A percentile compares a stretch with the other conserved stretches of the same genome.
Conservation (phyloP, 129 eudicot species). For the Solidago caesia region DNA sequence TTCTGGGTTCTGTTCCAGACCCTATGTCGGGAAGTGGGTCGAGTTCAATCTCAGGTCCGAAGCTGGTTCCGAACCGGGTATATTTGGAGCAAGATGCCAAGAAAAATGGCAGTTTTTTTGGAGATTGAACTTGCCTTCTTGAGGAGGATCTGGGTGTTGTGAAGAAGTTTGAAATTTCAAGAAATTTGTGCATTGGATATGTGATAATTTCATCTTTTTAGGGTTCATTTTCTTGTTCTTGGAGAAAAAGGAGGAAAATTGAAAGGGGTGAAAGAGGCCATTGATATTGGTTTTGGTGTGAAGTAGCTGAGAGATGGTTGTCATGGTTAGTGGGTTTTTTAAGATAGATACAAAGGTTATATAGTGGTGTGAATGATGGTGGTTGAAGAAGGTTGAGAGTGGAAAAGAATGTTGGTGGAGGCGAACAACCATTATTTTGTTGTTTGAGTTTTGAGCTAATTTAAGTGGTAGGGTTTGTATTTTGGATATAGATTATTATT, state of each 20-base stretch:
- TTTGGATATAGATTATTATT: no score
- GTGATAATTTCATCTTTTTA: slow-evolving; percentile 30
- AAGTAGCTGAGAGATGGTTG: slow-evolving; percentile 28
- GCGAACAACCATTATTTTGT: slow-evolving; percentile 27
- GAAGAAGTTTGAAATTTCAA: slow-evolving; percentile 59
- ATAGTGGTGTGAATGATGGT: slow-evolving; percentile 7
- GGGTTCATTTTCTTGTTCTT: slow-evolving; percentile 37
- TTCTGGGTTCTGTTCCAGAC: not conserved
- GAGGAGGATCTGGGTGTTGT: slow-evolving; percentile 53
- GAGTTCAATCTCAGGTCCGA: slow-evolving; percentile 10
- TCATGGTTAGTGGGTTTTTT: slow-evolving; percentile 7
- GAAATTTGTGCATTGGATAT: slow-evolving; percentile 74
- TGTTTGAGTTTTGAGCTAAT: slow-evolving; percentile 13
- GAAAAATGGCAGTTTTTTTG: slow-evolving; percentile 72
- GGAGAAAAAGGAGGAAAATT: slow-evolving; percentile 68
- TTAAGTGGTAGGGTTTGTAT: no score
- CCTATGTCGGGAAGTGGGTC: not conserved
- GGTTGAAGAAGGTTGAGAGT: slow-evolving; percentile 20
- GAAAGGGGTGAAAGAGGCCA: slow-evolving; percentile 18
- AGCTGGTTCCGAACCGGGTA: slow-evolving; percentile 8
- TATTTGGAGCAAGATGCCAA: slow-evolving; percentile 59
- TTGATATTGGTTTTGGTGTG: slow-evolving; percentile 23
- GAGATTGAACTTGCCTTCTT: slow-evolving; percentile 57
- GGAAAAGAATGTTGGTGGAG: slow-evolving; percentile 20
- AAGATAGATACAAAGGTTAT: slow-evolving; percentile 6